Evolutionary conservation across 192 early-diverging fungal genomes (phyloP).

Genomic region (Entomortierella chlamydospora): DNA sequence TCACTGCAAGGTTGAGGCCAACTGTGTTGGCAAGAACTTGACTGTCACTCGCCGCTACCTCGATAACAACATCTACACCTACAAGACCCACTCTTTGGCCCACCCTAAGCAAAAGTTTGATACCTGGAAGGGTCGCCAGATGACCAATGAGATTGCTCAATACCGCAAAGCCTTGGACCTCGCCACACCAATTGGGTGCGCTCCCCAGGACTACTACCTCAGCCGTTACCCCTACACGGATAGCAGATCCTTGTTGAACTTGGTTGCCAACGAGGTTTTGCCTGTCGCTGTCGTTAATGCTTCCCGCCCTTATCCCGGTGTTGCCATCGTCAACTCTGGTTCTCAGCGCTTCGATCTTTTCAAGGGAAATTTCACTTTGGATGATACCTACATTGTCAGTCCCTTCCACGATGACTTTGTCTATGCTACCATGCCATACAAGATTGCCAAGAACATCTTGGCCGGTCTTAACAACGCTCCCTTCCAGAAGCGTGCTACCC

Average conservation of each 20-base stretch:
- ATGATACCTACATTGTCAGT: slow-evolving; percentile 57
- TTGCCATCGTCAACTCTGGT: slow-evolving; percentile 59
- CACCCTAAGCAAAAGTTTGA: slow-evolving; percentile 40
- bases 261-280: slow-evolving; percentile 52
- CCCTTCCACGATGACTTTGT: slow-evolving; percentile 59
- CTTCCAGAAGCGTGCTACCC: slow-evolving; percentile 31
- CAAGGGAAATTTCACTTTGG: slow-evolving; percentile 59
- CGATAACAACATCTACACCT: slow-evolving; percentile 61
- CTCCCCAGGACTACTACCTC: slow-evolving; percentile 64
- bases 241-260: slow-evolving; percentile 45
- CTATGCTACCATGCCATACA: slow-evolving; percentile 46
- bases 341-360: slow-evolving; percentile 59
- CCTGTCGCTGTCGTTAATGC: slow-evolving; percentile 45
- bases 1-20: slow-evolving; percentile 31
- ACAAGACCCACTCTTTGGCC: slow-evolving; percentile 59
- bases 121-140: slow-evolving; percentile 53
- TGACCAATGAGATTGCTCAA: slow-evolving; percentile 53
- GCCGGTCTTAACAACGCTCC: slow-evolving; percentile 45
- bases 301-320: slow-evolving; percentile 51
- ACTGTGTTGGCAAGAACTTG: slow-evolving; percentile 51
- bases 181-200: slow-evolving; percentile 53
- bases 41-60: slow-evolving; percentile 63
- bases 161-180: slow-evolving; percentile 41
- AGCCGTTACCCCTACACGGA: slow-evolving; percentile 43
- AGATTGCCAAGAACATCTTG: slow-evolving; percentile 48